A percentile compares a stretch with the other conserved stretches of the same genome.
These are phyloP conservation scores for Ajuga reptans DNA, from an alignment of 305 asterid genomes.

Conservation along the genomic window DNA sequence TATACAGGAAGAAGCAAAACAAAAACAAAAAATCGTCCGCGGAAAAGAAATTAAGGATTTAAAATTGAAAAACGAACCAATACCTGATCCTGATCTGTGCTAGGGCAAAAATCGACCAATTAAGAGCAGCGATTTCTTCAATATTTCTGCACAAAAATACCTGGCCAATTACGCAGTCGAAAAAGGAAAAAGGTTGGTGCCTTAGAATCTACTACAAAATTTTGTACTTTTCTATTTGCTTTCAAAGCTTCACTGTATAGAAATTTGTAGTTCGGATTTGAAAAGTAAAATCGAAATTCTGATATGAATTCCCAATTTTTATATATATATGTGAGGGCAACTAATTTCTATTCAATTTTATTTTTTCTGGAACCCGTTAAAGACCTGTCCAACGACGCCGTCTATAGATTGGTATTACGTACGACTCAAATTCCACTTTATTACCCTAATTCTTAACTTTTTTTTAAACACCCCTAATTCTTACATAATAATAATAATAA, in stretches of 20 bases:
- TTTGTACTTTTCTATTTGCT: slow-evolving; percentile 11
- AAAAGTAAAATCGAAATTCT: slow-evolving; percentile 8
- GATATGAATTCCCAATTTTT: neutral
- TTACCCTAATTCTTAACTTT: neutral
- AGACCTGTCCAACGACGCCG: slow-evolving; percentile 19
- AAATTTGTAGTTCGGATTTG: slow-evolving; percentile 12
- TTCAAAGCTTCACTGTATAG: neutral
- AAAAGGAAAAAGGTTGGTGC: neutral
- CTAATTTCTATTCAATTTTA: neutral
- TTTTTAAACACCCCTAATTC: neutral
- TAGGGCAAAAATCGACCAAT: slow-evolving; percentile 19
- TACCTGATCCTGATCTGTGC: slow-evolving; percentile 39
- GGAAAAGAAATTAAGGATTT: neutral
- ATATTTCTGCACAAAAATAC: neutral
- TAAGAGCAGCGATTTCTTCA: neutral
- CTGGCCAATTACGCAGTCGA: slow-evolving; percentile 20
- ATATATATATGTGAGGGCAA: slow-evolving; percentile 4
- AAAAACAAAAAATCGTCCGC: neutral
- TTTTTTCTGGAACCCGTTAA: neutral
- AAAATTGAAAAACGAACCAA: neutral
- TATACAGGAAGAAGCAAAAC: neutral
- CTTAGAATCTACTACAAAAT: slow-evolving; percentile 9
- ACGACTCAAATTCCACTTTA: no score
- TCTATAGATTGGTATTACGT: neutral
- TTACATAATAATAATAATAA: no score